Conservation (phyloP, 2,329 filamentous ascomycete genomes). For the Aureobasidium uvarum region DNA sequence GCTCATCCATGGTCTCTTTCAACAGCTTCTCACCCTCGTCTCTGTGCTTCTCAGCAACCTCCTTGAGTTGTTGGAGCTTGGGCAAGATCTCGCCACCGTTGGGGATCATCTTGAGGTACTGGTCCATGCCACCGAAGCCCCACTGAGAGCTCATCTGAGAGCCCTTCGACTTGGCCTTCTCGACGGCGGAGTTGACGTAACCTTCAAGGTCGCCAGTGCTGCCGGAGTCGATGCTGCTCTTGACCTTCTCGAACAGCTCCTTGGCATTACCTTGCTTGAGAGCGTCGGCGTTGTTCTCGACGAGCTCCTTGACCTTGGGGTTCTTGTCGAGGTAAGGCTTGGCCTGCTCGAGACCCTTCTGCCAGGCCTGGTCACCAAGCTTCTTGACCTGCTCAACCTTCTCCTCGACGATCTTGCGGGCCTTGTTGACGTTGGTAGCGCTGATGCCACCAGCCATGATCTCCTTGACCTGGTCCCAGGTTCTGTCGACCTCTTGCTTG, state of each 20-base stretch:
- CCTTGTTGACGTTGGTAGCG: slow-evolving; percentile 53
- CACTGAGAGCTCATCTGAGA: slow-evolving; percentile 27
- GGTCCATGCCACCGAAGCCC: slow-evolving; percentile 50
- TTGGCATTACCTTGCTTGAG: slow-evolving; percentile 66
- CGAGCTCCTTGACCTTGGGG: slow-evolving; percentile 68
- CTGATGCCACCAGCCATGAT: slow-evolving; percentile 62
- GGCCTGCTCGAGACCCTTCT: slow-evolving; percentile 67
- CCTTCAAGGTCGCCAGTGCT: slow-evolving; percentile 59
- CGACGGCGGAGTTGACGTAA: slow-evolving; percentile 59
- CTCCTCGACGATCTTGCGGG: slow-evolving; percentile 64
- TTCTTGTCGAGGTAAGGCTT: slow-evolving; percentile 73
- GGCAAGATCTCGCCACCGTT: slow-evolving; percentile 63
- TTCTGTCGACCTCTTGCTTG: slow-evolving; percentile 72
- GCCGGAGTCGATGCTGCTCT: slow-evolving; percentile 61
- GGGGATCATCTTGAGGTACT: slow-evolving; percentile 65
- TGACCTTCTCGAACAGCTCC: slow-evolving; percentile 63
- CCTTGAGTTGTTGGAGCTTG: slow-evolving; percentile 63
- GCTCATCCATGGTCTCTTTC: slow-evolving; percentile 66
- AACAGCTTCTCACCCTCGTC: slow-evolving; percentile 68
- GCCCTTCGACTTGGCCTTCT: slow-evolving; percentile 58
- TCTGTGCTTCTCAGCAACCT: slow-evolving; percentile 65
- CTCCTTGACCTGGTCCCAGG: slow-evolving; percentile 65
- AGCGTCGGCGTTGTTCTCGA: slow-evolving; percentile 67
- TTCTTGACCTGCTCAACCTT: slow-evolving; percentile 66
- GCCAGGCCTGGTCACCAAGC: slow-evolving; percentile 69